Evolutionary conservation across 495 filamentous ascomycete genomes (phyloP), one percentile per base, ranked within the genome.

Genomic region (Mycothermus thermophilus): DNA sequence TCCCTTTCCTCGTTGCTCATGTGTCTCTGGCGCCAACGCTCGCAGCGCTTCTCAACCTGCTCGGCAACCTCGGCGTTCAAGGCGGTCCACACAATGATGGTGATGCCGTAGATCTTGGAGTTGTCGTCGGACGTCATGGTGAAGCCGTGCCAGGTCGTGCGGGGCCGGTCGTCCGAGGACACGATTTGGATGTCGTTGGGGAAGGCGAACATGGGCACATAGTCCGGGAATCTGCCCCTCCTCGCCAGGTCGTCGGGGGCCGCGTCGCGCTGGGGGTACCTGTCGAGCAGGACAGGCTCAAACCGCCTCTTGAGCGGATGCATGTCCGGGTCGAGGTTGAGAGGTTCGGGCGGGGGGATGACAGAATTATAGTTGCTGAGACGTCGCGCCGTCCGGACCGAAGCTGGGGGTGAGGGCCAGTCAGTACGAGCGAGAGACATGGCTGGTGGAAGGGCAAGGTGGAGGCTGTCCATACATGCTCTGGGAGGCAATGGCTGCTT

Each of bases 181-280:
- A 96, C 82, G 33, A 97, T 88, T 37, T 84, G 83, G 46, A 97
- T 83, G 58, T 97, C 90, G 55, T 97, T 94, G 18, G 90, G 90
- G 48, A 96, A 97, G 14, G 90, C 86, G 49, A 96, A 97, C 90
- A 97, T 96, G 17, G 90, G 90, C 24, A 97, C 83, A 46, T 94
- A 96, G 50, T 97, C 88, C 3, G 90, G 90, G 52, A 97, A 95
- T 34, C 74, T 75, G 27, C 83, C 86, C 48, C 90, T 76, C 50
- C 80, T 71, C 50, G 80, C 76, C 37, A 74, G 46, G 43, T 93
- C 83, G 17, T 94, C 88, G 13, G 60, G 63, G n/a, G 71, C 51
- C 61, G 86, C 79, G 42, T 72, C 70, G 51, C 82, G 80, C 24
- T 83, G 76, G 14, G 90, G 90, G 48, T 97, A 96, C 52, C 88